Conservation (phyloP, 164 flowering plant genomes). For the Magnolia sinica region DNA sequence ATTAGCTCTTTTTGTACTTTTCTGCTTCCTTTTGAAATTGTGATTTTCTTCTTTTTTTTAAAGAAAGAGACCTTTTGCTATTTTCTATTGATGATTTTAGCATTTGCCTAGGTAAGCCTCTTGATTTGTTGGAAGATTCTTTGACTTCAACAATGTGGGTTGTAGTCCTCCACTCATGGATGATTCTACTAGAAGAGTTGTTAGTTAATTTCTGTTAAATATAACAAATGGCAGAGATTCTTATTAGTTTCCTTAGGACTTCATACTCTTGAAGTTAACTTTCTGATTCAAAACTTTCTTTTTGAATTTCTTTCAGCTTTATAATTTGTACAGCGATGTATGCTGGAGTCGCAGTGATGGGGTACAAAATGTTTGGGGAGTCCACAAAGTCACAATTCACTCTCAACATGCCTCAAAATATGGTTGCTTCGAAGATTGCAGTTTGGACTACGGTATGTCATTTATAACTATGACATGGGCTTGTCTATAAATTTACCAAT, state of each 20-base stretch:
- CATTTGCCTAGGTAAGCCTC: too few species aligned
- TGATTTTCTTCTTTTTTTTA: too few species aligned
- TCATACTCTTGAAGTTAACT: background rate
- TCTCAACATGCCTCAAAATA: conserved; percentile 81
- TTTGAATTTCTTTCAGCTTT: conserved; percentile 49
- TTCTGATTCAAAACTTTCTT: background rate
- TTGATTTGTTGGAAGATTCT: too few species aligned
- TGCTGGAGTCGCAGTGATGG: conserved; percentile 80
- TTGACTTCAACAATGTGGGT: too few species aligned
- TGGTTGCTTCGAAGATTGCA: conserved; percentile 87
- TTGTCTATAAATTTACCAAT: background rate
- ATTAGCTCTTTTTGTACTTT: too few species aligned
- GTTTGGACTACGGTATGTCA: conserved; percentile 94
- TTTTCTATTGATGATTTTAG: too few species aligned
- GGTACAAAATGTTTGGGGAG: conserved; percentile 90
- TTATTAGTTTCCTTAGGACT: background rate
- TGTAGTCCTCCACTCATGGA: too few species aligned
- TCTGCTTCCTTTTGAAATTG: too few species aligned
- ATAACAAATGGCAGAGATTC: background rate
- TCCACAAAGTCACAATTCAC: conserved; percentile 77
- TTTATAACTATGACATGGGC: background rate
- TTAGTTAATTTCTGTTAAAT: too few species aligned
- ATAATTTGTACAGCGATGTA: conserved; percentile 64
- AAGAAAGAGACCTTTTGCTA: too few species aligned
- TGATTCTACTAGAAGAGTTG: too few species aligned